Base-by-base conservation (phyloP, 2,329 filamentous ascomycete genomes). In the Colletotrichum cereale region DNA sequence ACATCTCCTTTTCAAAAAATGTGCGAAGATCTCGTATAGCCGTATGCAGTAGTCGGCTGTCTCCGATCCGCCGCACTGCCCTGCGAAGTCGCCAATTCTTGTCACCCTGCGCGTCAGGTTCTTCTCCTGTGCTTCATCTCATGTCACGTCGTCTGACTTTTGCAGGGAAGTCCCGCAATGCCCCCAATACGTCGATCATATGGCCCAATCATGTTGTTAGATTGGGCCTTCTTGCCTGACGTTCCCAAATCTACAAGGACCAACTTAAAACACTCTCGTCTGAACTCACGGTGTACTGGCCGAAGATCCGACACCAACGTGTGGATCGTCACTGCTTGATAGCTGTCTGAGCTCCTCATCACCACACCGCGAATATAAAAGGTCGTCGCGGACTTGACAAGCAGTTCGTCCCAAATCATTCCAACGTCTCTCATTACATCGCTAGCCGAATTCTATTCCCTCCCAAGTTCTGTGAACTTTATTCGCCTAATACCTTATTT, bases 241-340 rank as follows among this genome's bases (percentile, higher is more conserved):
- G 21, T 40, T 44, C 65, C 52, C 63, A 29, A 47, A 63, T 60
- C 47, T 48, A 40, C 53, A 52, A 58, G 58, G 65, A 55, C 52
- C 58, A 55, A 48, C 58, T 58, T 71, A 58, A 68, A 71, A 68
- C 68, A 52, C n/a, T 31, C 42, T 60, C 68, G 65, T 71, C 68
- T 68, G 65, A 71, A 47, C 58, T 42, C 14, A 29, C 14, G n/a
- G n/a, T n/a, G n/a, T n/a, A 52, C 38, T 55, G 31, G 26, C 68
- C 65, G 42, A 68, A 55, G 29, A 63, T 26, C 58, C 38, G 58
- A 53, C 16, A 29, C 18, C 18, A 5, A 5, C 42, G 18, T 68
- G 52, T 11, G 42, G 58, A 68, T 52, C 53, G 24, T 50, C 40
- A 26, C 18, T 31, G 57, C 57, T 52, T 52, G 36, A 67, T 36